Conservation (phyloP, 73 alveolate genomes). For the Stentor coeruleus region DNA sequence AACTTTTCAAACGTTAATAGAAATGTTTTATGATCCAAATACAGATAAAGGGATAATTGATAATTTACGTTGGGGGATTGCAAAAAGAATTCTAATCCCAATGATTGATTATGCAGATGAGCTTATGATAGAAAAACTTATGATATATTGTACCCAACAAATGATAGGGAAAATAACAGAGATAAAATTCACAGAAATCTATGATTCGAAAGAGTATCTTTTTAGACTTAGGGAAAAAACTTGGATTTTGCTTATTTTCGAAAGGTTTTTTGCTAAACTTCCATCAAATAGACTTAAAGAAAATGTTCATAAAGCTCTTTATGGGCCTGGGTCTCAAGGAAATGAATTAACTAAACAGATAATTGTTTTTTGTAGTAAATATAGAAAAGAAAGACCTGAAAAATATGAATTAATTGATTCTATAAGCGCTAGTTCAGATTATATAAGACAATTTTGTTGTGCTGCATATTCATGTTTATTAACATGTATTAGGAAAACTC, state of each 20-base stretch:
- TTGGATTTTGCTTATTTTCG: constrained; percentile 67
- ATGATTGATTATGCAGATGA: constrained; percentile 33
- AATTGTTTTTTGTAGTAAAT: constrained; percentile 64
- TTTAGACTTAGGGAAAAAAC: constrained; percentile 59
- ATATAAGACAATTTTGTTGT: constrained; percentile 62
- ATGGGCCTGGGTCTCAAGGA: constrained; percentile 76
- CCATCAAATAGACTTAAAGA: constrained; percentile 69
- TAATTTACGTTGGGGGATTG: constrained; percentile 46
- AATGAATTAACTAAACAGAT: constrained; percentile 89
- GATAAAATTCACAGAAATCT: neutral
- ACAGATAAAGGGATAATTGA: constrained; percentile 29
- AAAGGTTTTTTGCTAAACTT: constrained; percentile 65
- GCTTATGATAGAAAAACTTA: constrained; percentile 24
- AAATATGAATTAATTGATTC: constrained; percentile 54
- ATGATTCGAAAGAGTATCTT: constrained; percentile 31
- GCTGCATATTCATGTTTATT: constrained; percentile 77
- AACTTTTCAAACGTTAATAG: constrained; percentile 23
- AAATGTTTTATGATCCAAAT: constrained; percentile 15
- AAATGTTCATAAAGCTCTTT: constrained; percentile 69
- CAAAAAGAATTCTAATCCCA: constrained; percentile 31
- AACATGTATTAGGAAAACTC: constrained; percentile 79
- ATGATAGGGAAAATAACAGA: constrained; percentile 48
- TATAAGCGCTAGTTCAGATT: constrained; percentile 43
- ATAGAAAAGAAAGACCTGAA: constrained; percentile 72
- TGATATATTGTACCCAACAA: constrained; percentile 47